A percentile compares a stretch with the other conserved stretches of the same genome.
Evolutionary conservation across 257 asterid genomes (phyloP).

Genomic region (Craterostigma plantagineum): DNA sequence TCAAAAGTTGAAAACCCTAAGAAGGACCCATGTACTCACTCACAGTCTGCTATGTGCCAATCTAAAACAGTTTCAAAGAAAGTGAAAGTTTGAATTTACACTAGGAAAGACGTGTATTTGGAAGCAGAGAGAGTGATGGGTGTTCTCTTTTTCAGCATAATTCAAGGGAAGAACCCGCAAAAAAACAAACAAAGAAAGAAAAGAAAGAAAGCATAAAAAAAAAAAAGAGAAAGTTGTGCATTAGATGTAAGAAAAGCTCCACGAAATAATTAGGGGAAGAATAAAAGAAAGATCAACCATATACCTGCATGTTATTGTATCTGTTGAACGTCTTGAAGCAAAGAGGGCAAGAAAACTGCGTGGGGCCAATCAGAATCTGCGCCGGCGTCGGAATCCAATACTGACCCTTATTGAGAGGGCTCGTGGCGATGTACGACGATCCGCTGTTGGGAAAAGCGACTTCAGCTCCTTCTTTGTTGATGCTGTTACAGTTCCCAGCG

Average conservation of each 20-base stretch:
- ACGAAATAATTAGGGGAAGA: not conserved
- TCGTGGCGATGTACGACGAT: conserved; percentile 6
- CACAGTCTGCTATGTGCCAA: no score
- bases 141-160: conserved; percentile 26
- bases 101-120: conserved; percentile 21
- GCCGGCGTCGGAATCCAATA: conserved; percentile 62
- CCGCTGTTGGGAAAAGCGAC: conserved; percentile 16
- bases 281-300: conserved; percentile 1
- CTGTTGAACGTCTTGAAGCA: conserved; percentile 64
- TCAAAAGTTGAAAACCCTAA: conserved; percentile 9
- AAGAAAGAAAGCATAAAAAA: conserved; percentile 3
- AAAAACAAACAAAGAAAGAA: no score
- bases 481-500: not conserved
- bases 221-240: no score
- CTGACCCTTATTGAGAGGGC: conserved; percentile 36
- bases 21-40: conserved; percentile 23
- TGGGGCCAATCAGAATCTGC: conserved; percentile 52
- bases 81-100: conserved; percentile 35
- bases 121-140: conserved; percentile 20
- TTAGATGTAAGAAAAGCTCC: not conserved
- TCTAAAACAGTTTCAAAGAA: conserved; percentile 17
- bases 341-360: conserved; percentile 52
- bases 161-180: conserved; percentile 7
- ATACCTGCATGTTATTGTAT: conserved; percentile 73
- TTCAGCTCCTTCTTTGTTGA: conserved; percentile 7